Conservation (phyloP, 208 protist genomes). For the Tetramitus jugosus region DNA sequence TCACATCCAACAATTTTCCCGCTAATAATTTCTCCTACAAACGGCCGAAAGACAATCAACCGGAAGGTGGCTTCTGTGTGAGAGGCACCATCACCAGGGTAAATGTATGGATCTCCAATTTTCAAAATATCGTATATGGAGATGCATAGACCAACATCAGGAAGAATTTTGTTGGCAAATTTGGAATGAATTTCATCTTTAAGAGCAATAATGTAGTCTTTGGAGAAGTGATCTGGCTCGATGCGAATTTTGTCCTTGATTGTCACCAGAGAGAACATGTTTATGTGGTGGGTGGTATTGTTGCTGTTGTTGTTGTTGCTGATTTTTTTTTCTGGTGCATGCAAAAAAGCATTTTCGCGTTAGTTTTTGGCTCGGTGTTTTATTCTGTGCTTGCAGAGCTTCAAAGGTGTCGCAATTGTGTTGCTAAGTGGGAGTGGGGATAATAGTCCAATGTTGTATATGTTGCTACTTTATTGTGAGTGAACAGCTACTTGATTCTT, state of each 20-base stretch:
- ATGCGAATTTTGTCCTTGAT: conserved; percentile 22
- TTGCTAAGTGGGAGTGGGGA: too few species aligned
- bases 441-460: too few species aligned
- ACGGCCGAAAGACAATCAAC: conserved; percentile 30
- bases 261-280: conserved; percentile 27
- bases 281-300: too few species aligned
- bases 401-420: too few species aligned
- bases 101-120: conserved; percentile 27
- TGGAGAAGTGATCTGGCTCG: conserved; percentile 22
- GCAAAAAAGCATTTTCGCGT: too few species aligned
- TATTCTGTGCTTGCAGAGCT: too few species aligned
- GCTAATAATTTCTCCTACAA: conserved; percentile 29
- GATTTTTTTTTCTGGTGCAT: too few species aligned
- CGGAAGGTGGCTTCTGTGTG: conserved; percentile 19
- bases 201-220: conserved; percentile 19
- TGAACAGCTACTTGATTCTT: too few species aligned
- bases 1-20: conserved; percentile 24
- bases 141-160: conserved; percentile 31
- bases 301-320: too few species aligned
- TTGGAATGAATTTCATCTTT: conserved; percentile 27
- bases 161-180: conserved; percentile 28
- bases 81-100: conserved; percentile 29
- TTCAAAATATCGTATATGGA: conserved; percentile 25
- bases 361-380: too few species aligned
- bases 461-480: too few species aligned